phyloP scores from a whole-genome alignment of 768 basidiomycete genomes.

The Pleurotus salmoneostramineus region DNA sequence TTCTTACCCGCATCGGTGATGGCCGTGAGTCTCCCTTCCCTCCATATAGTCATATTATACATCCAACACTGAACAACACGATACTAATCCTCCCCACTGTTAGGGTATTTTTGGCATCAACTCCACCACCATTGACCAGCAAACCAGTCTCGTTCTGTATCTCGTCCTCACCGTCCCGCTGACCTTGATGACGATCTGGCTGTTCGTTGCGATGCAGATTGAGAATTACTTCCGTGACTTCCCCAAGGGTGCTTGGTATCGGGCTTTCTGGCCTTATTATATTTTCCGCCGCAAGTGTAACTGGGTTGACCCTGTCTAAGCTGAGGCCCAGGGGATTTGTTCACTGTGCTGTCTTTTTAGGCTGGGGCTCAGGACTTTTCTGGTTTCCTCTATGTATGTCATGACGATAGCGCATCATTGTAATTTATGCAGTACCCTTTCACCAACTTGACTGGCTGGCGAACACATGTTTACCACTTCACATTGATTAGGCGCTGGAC shows the following conservation, averaged over 20 bases:
- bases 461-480: too few relatives aligned
- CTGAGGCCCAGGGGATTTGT: not conserved
- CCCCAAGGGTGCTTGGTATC: conserved; percentile 2
- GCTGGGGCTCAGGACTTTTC: too few relatives aligned
- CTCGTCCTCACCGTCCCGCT: not conserved
- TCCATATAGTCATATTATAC: not conserved
- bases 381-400: too few relatives aligned
- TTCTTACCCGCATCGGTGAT: conserved; percentile 55
- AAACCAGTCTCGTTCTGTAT: not conserved
- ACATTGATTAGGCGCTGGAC: too few relatives aligned
- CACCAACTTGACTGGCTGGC: too few relatives aligned
- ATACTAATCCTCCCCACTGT: not conserved
- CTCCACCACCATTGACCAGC: not conserved
- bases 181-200: conserved; percentile 4
- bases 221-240: conserved; percentile 2
- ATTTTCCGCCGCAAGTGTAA: not conserved
- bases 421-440: too few relatives aligned
- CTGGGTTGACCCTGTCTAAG: not conserved
- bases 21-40: conserved; percentile 25
- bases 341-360: too few relatives aligned
- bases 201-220: conserved; percentile 4
- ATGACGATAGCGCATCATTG: too few relatives aligned
- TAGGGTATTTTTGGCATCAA: conserved; percentile 5
- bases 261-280: not conserved
- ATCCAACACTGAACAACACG: not conserved